Percentiles rank a stretch among this genome's conserved stretches.
These are phyloP conservation scores for Mycena indigotica DNA, from an alignment of 768 basidiomycete genomes.

Conservation along the genomic window DNA sequence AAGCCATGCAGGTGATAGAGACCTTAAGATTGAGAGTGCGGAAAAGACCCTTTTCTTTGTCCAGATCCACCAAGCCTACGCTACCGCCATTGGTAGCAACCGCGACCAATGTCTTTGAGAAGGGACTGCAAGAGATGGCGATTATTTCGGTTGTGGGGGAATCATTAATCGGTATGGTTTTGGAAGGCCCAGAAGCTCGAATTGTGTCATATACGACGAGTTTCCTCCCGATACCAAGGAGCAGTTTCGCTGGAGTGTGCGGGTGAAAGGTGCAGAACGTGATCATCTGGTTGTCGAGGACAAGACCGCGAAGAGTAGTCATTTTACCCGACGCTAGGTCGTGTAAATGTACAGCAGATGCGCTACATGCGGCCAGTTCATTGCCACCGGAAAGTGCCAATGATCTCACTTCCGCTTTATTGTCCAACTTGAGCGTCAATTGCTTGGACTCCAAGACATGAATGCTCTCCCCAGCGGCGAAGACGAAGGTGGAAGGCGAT, in stretches of 20 bases:
- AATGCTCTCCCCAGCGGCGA: slow-evolving; percentile 47
- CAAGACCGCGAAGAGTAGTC: slow-evolving; percentile 56
- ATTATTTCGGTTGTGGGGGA: slow-evolving; percentile 49
- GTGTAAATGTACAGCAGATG: slow-evolving; percentile 57
- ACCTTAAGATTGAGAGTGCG: slow-evolving; percentile 57
- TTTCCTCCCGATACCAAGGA: slow-evolving; percentile 55
- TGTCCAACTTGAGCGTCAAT: slow-evolving; percentile 52
- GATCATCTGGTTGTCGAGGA: slow-evolving; percentile 38
- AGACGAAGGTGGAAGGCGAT: slow-evolving; percentile 47
- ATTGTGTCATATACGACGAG: slow-evolving; percentile 65
- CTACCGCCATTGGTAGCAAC: slow-evolving; percentile 55
- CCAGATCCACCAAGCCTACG: slow-evolving; percentile 66
- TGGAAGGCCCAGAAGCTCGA: slow-evolving; percentile 57
- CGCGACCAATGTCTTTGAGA: slow-evolving; percentile 73
- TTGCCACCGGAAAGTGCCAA: slow-evolving; percentile 67
- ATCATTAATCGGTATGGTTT: slow-evolving; percentile 52
- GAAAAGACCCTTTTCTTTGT: slow-evolving; percentile 72
- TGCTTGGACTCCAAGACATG: slow-evolving; percentile 54
- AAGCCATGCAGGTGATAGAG: slow-evolving; percentile 59
- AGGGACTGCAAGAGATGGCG: slow-evolving; percentile 66
- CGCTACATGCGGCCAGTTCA: slow-evolving; percentile 59
- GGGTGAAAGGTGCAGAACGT: slow-evolving; percentile 62
- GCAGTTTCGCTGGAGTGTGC: slow-evolving; percentile 60
- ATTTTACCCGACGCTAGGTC: slow-evolving; percentile 58
- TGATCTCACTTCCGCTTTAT: slow-evolving; percentile 51